These are phyloP conservation scores for Ophiostoma sp. DNA, from an alignment of 2,329 filamentous ascomycete genomes.

Conservation along the genomic window DNA sequence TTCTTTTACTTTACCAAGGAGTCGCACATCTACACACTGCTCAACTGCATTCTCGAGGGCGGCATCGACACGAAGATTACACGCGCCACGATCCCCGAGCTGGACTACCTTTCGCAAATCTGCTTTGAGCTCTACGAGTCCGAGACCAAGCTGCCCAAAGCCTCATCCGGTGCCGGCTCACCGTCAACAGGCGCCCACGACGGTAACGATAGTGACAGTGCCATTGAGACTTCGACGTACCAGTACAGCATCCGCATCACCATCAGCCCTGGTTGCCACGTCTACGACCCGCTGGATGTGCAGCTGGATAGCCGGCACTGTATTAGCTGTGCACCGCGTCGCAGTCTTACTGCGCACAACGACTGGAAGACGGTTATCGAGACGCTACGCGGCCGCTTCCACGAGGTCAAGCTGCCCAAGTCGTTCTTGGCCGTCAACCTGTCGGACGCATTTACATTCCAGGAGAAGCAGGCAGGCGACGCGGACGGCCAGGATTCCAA, in stretches of 20 bases:
- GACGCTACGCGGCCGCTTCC: constrained; percentile 88
- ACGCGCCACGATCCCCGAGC: constrained; percentile 88
- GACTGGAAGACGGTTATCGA: constrained; percentile 98
- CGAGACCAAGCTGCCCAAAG: constrained; percentile 54
- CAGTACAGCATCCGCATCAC: constrained; percentile 96
- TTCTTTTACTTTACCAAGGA: constrained; percentile 99
- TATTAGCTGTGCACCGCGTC: constrained; percentile 86
- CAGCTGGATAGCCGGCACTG: constrained; percentile 94
- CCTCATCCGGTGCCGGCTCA: not conserved
- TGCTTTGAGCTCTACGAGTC: constrained; percentile 98
- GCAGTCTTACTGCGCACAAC: constrained; percentile 81
- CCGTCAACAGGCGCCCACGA: not conserved
- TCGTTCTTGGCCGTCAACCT: constrained; percentile 61
- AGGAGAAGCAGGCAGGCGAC: constrained; percentile 49
- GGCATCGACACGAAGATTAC: constrained; percentile 96
- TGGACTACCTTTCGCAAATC: constrained; percentile 96
- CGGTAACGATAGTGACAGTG: constrained; percentile 39
- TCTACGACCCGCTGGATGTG: constrained; percentile 92
- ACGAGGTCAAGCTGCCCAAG: constrained; percentile 64
- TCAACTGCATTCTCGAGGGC: constrained; percentile 96
- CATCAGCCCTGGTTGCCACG: constrained; percentile 91
- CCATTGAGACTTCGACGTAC: constrained; percentile 51
- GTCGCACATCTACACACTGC: constrained; percentile 94
- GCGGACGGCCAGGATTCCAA: constrained; percentile 32
- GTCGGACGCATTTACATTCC: constrained; percentile 57